Evolutionary conservation across 805 yeast species (phyloP).

Genomic region (Cyberlindnera sargentensis): DNA sequence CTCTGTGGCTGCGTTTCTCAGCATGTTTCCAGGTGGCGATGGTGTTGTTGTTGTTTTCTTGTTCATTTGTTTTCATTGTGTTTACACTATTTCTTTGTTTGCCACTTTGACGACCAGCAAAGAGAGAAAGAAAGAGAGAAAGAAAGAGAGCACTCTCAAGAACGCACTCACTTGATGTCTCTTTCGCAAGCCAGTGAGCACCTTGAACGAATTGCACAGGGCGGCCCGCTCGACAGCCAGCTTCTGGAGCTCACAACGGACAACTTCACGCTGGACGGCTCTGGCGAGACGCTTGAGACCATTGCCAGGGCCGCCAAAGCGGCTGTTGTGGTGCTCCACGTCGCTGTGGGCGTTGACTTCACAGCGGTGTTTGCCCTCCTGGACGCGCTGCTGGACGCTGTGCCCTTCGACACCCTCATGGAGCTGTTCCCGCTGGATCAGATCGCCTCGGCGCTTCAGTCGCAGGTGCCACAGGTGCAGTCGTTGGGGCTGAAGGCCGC

Average conservation of each 20-base stretch:
- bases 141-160: too few relatives aligned
- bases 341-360: conserved; percentile 8
- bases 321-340: conserved; percentile 5
- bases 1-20: conserved; percentile 14
- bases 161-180: too few relatives aligned
- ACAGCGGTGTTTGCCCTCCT: conserved; percentile 11
- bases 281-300: conserved; percentile 2
- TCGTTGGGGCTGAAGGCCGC: conserved; percentile 16
- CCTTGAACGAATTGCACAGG: background rate
- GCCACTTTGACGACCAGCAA: too few relatives aligned
- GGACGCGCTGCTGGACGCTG: conserved; percentile 6
- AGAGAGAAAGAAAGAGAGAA: too few relatives aligned
- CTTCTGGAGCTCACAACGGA: background rate
- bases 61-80: background rate
- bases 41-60: background rate
- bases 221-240: background rate
- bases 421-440: conserved; percentile 10
- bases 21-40: conserved; percentile 1
- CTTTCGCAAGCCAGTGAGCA: background rate
- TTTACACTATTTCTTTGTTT: background rate
- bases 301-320: background rate
- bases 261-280: conserved; percentile 6
- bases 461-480: conserved; percentile 14
- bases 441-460: conserved; percentile 16
- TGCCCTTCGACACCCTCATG: conserved; percentile 15